Evolutionary conservation across 148 eudicot species (phyloP).

Genomic region (Chenopodium suecicum): DNA sequence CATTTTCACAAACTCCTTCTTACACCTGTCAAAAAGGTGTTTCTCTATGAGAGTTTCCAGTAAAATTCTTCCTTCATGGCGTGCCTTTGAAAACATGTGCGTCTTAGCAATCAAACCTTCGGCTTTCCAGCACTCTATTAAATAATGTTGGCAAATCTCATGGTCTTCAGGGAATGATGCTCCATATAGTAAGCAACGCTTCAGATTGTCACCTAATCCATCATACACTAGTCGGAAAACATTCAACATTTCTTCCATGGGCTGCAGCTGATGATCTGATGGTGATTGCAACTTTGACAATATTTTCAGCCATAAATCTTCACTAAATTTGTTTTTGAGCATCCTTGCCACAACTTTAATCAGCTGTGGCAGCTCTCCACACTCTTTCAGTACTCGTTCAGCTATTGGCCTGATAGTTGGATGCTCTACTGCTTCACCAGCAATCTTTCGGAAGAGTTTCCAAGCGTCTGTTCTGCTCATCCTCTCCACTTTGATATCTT

Average conservation of each 20-base stretch:
- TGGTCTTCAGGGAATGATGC: slow-evolving; percentile 15
- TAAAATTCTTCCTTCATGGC: slow-evolving; percentile 14
- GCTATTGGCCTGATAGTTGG: slow-evolving; percentile 19
- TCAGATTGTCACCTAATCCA: slow-evolving; percentile 12
- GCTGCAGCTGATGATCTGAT: slow-evolving; percentile 14
- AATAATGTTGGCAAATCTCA: slow-evolving; percentile 28
- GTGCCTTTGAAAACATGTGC: slow-evolving; percentile 17
- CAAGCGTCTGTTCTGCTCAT: slow-evolving; percentile 25
- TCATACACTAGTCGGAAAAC: slow-evolving; percentile 21
- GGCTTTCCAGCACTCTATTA: slow-evolving; percentile 33
- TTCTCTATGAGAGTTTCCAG: slow-evolving; percentile 17
- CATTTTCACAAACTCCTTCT: slow-evolving; percentile 24
- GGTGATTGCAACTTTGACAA: slow-evolving; percentile 18
- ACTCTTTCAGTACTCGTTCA: slow-evolving; percentile 23
- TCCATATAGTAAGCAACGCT: slow-evolving; percentile 25
- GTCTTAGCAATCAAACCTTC: slow-evolving; percentile 22
- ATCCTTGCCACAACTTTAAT: slow-evolving; percentile 24
- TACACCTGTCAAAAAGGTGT: slow-evolving; percentile 16
- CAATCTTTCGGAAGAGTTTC: slow-evolving; percentile 21
- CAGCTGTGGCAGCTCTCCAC: slow-evolving; percentile 29
- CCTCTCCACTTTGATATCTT: slow-evolving; percentile 21
- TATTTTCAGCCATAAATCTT: slow-evolving; percentile 14
- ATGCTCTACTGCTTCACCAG: slow-evolving; percentile 22
- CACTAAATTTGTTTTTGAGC: slow-evolving; percentile 14
- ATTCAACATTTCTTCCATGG: slow-evolving; percentile 16